These are phyloP conservation scores for Phaffia tasmanica DNA, from an alignment of 768 basidiomycete species.

Conservation along the genomic window DNA sequence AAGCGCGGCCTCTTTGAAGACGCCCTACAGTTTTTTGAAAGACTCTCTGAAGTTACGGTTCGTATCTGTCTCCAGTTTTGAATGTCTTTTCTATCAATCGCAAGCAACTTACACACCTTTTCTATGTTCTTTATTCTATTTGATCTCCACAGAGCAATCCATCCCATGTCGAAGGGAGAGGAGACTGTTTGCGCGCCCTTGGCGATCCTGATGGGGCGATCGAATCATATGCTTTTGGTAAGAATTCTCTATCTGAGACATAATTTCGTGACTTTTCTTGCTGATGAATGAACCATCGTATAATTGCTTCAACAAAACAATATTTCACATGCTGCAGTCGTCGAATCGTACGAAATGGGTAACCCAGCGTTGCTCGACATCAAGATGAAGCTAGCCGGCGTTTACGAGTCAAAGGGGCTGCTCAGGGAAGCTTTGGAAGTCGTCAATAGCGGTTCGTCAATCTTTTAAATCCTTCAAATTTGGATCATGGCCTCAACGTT, in stretches of 20 bases:
- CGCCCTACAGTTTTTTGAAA: slow-evolving; percentile 68
- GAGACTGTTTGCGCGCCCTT: slow-evolving; percentile 33
- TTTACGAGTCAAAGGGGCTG: slow-evolving; percentile 73
- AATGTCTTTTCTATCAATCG: neutral
- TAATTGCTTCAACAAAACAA: neutral
- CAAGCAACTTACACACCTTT: too few species aligned
- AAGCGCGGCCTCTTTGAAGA: slow-evolving; percentile 49
- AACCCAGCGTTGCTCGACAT: slow-evolving; percentile 45
- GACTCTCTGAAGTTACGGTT: slow-evolving; percentile 49
- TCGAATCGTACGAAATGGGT: slow-evolving; percentile 31
- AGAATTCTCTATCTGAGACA: slow-evolving; percentile 26
- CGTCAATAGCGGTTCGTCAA: slow-evolving; percentile 60
- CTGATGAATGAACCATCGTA: neutral
- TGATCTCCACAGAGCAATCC: slow-evolving; percentile 15
- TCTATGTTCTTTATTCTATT: neutral
- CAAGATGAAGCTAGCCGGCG: slow-evolving; percentile 79
- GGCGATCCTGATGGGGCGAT: slow-evolving; percentile 65
- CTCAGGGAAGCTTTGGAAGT: slow-evolving; percentile 70
- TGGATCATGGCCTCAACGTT: too few species aligned
- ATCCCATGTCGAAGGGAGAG: slow-evolving; percentile 22
- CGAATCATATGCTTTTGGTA: slow-evolving; percentile 73
- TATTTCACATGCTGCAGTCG: slow-evolving; percentile 44
- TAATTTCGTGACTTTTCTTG: neutral
- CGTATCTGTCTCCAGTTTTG: neutral
- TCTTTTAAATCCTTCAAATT: neutral